Evolutionary conservation across 345 rosid genomes (phyloP), one percentile per base, ranked within the genome.

Genomic region (Firmiana major): DNA sequence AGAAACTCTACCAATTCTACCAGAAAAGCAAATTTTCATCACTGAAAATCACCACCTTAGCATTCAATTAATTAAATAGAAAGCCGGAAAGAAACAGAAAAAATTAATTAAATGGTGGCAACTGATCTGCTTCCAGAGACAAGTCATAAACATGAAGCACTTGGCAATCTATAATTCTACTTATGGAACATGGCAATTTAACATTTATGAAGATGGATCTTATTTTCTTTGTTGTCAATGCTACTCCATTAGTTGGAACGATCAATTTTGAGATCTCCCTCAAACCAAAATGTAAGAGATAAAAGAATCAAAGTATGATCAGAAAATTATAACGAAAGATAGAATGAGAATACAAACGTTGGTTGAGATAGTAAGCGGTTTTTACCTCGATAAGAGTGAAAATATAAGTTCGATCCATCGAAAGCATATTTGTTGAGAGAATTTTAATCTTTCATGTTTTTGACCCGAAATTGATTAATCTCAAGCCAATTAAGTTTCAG

Each of bases 21-120:
- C 57, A n/a, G n/a, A 73, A 70, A 58, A 7, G 54, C 38, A 22
- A 40, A 0, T n/a, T 58, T 54, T 36, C 63, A 55, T n/a, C 38
- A 73, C 1, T 59, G 15, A 57, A 26, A 74, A 63, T 92, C 96
- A 63, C 97, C 97, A 73, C 88, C 97, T 92, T 90, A 84, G n/a
- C 69, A 80, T 36, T 22, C 53, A 77, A 57, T 63, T 54, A 73
- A n/a, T n/a, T n/a, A n/a, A n/a, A n/a, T n/a, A n/a, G n/a, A 42
- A 42, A 19, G 51, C 63, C 54, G 62, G 12, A 78, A 49, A 26
- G n/a, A 60, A 45, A 36, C 45, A 22, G 16, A 21, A 24, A 72
- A 57, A 74, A 53, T 45, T 16, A 62, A 9, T 38, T 63, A 22
- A 72, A 9, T 9, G 49, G 9, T 42, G 74, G 63, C 12, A 65